Evolutionary conservation across 371 early-diverging fungal species (phyloP).

Genomic region (Lichtheimia hyalospora): DNA sequence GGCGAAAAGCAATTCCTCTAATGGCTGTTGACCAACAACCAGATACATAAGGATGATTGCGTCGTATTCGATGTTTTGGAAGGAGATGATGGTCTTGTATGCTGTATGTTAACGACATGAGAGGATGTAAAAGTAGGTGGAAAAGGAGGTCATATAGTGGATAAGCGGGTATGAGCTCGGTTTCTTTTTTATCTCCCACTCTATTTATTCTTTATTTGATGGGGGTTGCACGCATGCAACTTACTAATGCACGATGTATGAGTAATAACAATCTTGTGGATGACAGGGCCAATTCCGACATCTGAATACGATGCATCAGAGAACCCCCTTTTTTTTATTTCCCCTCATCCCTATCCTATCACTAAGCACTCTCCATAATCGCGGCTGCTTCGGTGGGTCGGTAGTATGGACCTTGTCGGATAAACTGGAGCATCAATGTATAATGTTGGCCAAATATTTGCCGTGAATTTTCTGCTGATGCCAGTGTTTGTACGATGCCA

Average conservation of each 20-base stretch:
- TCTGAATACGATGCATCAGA: neutral
- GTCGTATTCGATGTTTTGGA: too few species aligned
- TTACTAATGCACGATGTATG: too few species aligned
- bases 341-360: neutral
- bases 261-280: too few species aligned
- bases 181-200: too few species aligned
- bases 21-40: neutral
- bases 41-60: too few species aligned
- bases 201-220: too few species aligned
- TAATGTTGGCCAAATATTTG: slow-evolving; percentile 24
- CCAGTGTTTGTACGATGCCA: slow-evolving; percentile 36
- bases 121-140: too few species aligned
- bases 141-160: too few species aligned
- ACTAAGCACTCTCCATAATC: slow-evolving; percentile 41
- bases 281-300: neutral
- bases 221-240: too few species aligned
- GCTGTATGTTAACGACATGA: too few species aligned
- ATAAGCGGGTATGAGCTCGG: too few species aligned
- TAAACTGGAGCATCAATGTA: slow-evolving; percentile 27
- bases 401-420: slow-evolving; percentile 46
- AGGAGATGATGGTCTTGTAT: too few species aligned
- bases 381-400: slow-evolving; percentile 26
- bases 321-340: neutral
- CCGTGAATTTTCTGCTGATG: slow-evolving; percentile 20
- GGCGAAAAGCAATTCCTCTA: neutral